Evolutionary conservation across 2,329 filamentous ascomycete genomes (phyloP).

Genomic region (Aspergillus sp.): DNA sequence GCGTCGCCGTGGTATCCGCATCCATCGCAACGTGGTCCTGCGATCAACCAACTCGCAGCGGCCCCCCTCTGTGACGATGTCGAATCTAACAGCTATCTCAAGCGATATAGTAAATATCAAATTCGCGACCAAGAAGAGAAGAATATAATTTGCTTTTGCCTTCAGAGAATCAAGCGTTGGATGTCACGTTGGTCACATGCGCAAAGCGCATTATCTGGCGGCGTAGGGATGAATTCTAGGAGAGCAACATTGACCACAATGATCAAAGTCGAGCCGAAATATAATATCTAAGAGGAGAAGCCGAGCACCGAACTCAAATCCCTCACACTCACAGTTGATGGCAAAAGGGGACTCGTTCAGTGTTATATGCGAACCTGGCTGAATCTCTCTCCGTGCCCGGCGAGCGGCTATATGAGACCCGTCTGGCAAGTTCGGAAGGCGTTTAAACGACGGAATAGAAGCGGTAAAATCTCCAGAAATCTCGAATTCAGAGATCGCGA

Average conservation of each 20-base stretch:
- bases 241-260: neutral
- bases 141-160: neutral
- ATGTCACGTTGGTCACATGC: slow-evolving; percentile 8
- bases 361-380: neutral
- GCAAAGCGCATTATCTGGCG: slow-evolving; percentile 15
- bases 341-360: neutral
- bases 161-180: neutral
- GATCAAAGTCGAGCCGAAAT: neutral
- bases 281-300: neutral
- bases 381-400: neutral
- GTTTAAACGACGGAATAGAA: neutral
- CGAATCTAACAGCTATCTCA: neutral
- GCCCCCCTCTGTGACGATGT: neutral
- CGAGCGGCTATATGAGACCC: neutral
- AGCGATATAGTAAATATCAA: too few relatives aligned
- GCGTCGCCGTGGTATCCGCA: slow-evolving; percentile 20
- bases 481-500: neutral
- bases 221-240: neutral
- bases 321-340: neutral
- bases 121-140: neutral
- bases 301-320: neutral
- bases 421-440: neutral
- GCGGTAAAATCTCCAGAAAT: neutral
- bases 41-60: neutral
- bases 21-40: slow-evolving; percentile 19